These are phyloP conservation scores for Tricholomella constricta DNA, from an alignment of 768 basidiomycete species.

Conservation along the genomic window DNA sequence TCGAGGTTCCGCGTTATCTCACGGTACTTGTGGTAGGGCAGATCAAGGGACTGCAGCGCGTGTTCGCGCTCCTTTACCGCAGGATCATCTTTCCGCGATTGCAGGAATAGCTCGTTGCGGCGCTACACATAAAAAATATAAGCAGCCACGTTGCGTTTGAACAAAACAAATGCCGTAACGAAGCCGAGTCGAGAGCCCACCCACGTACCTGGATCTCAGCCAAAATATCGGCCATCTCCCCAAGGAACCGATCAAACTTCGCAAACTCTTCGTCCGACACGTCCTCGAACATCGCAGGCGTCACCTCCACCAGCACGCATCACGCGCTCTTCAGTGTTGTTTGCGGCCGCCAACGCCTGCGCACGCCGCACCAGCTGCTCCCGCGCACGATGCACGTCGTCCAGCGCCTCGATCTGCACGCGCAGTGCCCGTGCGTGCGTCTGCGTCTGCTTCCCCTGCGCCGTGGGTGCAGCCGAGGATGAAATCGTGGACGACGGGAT, in stretches of 20 bases:
- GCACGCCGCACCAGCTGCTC: conserved; percentile 66
- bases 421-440: conserved; percentile 71
- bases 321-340: conserved; percentile 75
- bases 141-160: too few species aligned
- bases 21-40: conserved; percentile 84
- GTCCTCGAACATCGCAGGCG: conserved; percentile 87
- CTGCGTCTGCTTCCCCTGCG: conserved; percentile 51
- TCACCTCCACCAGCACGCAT: conserved; percentile 69
- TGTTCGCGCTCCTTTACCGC: conserved; percentile 78
- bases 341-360: conserved; percentile 57
- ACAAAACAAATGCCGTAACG: neutral
- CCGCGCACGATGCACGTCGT: conserved; percentile 65
- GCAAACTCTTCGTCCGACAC: conserved; percentile 74
- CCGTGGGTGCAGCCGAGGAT: conserved; percentile 31
- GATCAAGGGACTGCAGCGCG: conserved; percentile 79
- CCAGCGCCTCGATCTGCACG: conserved; percentile 74
- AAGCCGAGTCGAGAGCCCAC: too few species aligned
- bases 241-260: conserved; percentile 80
- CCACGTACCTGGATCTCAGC: conserved; percentile 67
- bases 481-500: conserved; percentile 65
- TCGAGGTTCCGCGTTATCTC: conserved; percentile 85
- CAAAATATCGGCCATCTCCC: conserved; percentile 58
- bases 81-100: conserved; percentile 77
- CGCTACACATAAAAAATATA: conserved; percentile 46
- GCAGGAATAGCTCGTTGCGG: conserved; percentile 70